Evolutionary conservation across 805 yeast genomes (phyloP).

Genomic region (Torulaspora delbrueckii): DNA sequence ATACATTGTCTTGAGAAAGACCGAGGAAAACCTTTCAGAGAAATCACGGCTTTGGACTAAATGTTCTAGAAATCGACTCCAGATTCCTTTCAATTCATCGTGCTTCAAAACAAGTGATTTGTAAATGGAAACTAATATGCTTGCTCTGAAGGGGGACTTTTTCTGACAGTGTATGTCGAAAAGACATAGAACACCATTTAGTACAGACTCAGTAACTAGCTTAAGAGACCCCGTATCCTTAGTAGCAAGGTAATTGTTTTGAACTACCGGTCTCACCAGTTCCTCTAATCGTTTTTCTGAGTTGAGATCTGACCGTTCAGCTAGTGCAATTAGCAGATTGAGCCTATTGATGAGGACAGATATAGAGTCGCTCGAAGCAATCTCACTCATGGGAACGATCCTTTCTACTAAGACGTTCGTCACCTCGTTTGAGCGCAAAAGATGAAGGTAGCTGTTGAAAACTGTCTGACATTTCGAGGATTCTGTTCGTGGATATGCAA

Average conservation of each 20-base stretch:
- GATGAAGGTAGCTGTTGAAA: constrained; percentile 25
- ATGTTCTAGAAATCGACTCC: constrained; percentile 14
- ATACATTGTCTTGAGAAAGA: constrained; percentile 15
- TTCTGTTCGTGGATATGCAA: constrained; percentile 7
- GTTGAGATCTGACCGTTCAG: constrained; percentile 18
- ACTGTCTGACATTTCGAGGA: constrained; percentile 8
- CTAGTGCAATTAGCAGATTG: constrained; percentile 25
- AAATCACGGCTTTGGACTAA: constrained; percentile 5
- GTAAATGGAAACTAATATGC: constrained; percentile 5
- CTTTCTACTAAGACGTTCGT: constrained; percentile 22
- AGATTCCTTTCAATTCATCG: constrained; percentile 1
- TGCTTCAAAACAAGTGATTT: constrained; percentile 8
- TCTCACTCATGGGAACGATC: constrained; percentile 30
- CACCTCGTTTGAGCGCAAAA: constrained; percentile 14
- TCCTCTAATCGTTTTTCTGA: constrained; percentile 24
- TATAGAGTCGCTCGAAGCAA: constrained; percentile 16
- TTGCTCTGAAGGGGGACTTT: constrained; percentile 15
- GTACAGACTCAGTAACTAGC: constrained; percentile 6
- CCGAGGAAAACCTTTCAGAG: constrained; percentile 5
- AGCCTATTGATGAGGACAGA: constrained; percentile 29
- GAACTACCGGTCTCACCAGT: constrained; percentile 19
- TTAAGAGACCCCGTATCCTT: constrained; percentile 1
- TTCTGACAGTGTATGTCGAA: constrained; percentile 13
- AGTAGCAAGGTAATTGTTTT: constrained; percentile 1
- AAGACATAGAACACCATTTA: constrained; percentile 11